phyloP scores from a whole-genome alignment of 2,329 filamentous ascomycete species.

The Trichoderma citrinoviride region DNA sequence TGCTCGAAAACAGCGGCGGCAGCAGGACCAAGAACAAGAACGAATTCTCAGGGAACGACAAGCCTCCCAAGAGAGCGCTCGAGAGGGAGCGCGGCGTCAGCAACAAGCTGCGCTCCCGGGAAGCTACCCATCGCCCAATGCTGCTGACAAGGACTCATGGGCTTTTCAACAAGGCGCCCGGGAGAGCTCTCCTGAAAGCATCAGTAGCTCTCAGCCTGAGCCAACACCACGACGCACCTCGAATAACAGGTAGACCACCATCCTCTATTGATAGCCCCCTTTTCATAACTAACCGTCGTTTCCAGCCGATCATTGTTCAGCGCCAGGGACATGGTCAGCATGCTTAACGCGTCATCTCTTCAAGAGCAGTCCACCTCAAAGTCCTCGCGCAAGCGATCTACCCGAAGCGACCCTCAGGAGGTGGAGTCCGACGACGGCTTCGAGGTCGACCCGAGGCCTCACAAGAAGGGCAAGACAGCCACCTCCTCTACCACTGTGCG shows the following conservation, averaged over 20 bases:
- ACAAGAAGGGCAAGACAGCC: slow-evolving; percentile 25
- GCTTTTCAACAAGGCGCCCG: background rate
- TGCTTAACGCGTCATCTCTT: background rate
- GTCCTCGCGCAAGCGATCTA: background rate
- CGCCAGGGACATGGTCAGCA: background rate
- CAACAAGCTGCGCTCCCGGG: background rate
- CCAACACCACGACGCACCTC: background rate
- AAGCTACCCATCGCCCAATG: too few species aligned
- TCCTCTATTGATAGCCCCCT: background rate
- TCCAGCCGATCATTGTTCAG: background rate
- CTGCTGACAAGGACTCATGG: too few species aligned
- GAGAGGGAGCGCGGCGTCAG: background rate
- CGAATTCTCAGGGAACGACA: background rate
- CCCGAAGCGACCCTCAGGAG: background rate
- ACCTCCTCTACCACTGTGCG: background rate
- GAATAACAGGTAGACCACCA: background rate
- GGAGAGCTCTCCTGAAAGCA: background rate
- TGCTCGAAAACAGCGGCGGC: background rate
- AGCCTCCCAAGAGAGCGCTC: background rate
- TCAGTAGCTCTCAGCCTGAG: background rate
- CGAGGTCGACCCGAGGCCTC: slow-evolving; percentile 31
- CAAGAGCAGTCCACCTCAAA: background rate
- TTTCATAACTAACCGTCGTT: background rate
- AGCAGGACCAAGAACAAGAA: background rate
- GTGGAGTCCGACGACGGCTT: slow-evolving; percentile 30